phyloP scores from a whole-genome alignment of 352 stramenopile genomes.

The Phytophthora chlamydospora region DNA sequence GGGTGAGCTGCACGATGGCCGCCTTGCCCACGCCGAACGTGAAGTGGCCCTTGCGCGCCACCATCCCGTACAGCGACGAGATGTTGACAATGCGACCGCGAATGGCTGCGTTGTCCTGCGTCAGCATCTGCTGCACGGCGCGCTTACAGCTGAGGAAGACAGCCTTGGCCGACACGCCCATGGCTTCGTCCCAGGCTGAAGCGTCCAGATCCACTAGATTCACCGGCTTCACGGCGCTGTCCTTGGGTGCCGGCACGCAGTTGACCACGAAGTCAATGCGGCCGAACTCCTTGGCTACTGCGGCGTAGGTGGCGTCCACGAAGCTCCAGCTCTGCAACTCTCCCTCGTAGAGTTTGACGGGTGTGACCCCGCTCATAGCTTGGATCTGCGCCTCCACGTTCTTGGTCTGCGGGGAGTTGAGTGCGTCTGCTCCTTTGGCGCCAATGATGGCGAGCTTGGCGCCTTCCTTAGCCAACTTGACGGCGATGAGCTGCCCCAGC shows the following conservation, averaged over 20 bases:
- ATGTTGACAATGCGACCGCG: conserved; percentile 73
- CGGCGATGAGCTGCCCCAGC: conserved; percentile 63
- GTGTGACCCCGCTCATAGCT: conserved; percentile 16
- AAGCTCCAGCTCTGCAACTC: conserved; percentile 62
- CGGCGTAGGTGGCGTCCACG: conserved; percentile 49
- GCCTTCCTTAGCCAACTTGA: conserved; percentile 68
- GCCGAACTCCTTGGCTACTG: conserved; percentile 49
- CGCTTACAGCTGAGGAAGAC: conserved; percentile 78
- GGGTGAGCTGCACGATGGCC: conserved; percentile 67
- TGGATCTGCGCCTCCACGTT: conserved; percentile 51
- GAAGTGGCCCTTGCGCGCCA: conserved; percentile 63
- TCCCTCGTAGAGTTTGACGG: conserved; percentile 48
- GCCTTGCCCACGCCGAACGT: conserved; percentile 73
- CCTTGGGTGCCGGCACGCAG: conserved; percentile 48
- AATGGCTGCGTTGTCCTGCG: conserved; percentile 58
- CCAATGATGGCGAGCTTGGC: conserved; percentile 62
- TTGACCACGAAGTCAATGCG: conserved; percentile 82
- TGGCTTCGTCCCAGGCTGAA: conserved; percentile 57
- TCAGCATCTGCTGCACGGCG: conserved; percentile 64
- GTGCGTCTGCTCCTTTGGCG: conserved; percentile 23
- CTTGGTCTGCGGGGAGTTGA: conserved; percentile 32
- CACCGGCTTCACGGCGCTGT: conserved; percentile 39
- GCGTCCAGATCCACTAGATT: conserved; percentile 50
- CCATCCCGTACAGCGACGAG: conserved; percentile 64
- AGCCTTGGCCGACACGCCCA: conserved; percentile 66